phyloP scores from a whole-genome alignment of 2,329 filamentous ascomycete genomes.

The Diaporthe eres region DNA sequence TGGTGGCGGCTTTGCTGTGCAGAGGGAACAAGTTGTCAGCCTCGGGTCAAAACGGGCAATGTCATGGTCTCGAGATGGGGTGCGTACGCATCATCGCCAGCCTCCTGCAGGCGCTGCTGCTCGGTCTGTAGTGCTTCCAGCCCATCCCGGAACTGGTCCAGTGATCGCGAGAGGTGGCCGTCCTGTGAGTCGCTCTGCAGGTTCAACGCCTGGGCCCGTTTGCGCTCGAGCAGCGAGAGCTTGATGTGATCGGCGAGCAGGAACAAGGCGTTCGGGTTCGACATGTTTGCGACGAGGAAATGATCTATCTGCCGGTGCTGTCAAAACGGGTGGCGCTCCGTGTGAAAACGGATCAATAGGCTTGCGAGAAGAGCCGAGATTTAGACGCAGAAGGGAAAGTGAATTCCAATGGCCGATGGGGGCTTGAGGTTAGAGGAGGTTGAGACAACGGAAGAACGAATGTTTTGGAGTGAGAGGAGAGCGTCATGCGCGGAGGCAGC shows the following conservation, averaged over 20 bases:
- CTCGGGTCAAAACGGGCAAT: slow-evolving; percentile 46
- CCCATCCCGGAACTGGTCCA: slow-evolving; percentile 88
- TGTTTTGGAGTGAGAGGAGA: slow-evolving; percentile 20
- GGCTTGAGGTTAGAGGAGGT: not conserved
- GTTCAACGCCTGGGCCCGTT: slow-evolving; percentile 85
- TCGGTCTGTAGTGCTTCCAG: slow-evolving; percentile 78
- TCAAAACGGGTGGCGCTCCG: slow-evolving; percentile 7
- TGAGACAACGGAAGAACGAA: slow-evolving; percentile 11
- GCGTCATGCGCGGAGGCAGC: slow-evolving; percentile 30
- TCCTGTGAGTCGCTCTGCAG: slow-evolving; percentile 86
- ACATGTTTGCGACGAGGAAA: slow-evolving; percentile 52
- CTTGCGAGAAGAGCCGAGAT: not conserved
- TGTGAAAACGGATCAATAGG: slow-evolving; percentile 3
- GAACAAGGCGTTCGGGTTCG: slow-evolving; percentile 82
- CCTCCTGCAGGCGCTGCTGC: slow-evolving; percentile 73
- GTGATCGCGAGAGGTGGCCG: slow-evolving; percentile 87
- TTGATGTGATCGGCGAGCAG: slow-evolving; percentile 98
- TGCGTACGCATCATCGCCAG: slow-evolving; percentile 73
- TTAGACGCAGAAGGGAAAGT: not conserved
- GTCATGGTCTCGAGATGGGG: slow-evolving; percentile 7
- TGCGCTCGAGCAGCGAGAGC: slow-evolving; percentile 91
- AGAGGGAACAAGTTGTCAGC: slow-evolving; percentile 62
- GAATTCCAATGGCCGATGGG: slow-evolving; percentile 5
- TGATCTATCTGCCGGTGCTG: not conserved
- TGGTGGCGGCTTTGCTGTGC: slow-evolving; percentile 60